Base-by-base conservation (phyloP, 176 grass and related monocot genomes). In the Raddia distichophylla region DNA sequence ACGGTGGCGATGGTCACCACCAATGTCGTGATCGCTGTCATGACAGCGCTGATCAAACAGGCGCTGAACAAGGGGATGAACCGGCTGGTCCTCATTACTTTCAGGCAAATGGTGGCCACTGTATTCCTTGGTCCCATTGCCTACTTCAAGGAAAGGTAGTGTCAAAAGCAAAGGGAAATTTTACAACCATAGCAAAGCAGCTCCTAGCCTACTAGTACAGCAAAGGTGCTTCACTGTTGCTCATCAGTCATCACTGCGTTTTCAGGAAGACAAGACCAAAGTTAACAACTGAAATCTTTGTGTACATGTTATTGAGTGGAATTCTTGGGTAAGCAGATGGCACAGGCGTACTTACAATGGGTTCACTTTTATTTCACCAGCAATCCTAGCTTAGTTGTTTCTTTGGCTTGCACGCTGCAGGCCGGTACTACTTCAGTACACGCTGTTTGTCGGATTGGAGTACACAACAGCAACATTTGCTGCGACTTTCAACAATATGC, bases 381-480 rank as follows among this genome's bases (percentile, higher is more conserved):
- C 60, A 65, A n/a, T 64, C 73, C 64, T 18, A 17, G 18, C 40
- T 70, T 52, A 40, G 37, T 61, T 13, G 10, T 32, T 62, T 61
- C 12, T 59, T 45, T 69, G 17, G 2, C 52, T 43, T 55, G 33
- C 53, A 52, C 70, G 17, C 22, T 75, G 81, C 84, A 97, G 94
- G 37, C 89, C 96, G 6, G 82, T 94, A 46, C 73, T 99, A 42
- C 91, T 92, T 60, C 96, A 99, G 82, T 99, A 91, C 75, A 88
- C 90, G 48, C 83, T 99, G 79, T 99, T 89, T 50, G 33, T 92
- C 2, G 89, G 93, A 18, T 17, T 99, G 82, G 85, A 95, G 42
- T 93, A 95, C 63, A 95, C 96, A 9, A 89, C 96, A 16, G 89
- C 91, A 77, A 99, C 93, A 18, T 95, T 99, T 59, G 75, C 93